phyloP scores from a whole-genome alignment of 2,329 filamentous ascomycete species.

The Fusarium avenaceum region DNA sequence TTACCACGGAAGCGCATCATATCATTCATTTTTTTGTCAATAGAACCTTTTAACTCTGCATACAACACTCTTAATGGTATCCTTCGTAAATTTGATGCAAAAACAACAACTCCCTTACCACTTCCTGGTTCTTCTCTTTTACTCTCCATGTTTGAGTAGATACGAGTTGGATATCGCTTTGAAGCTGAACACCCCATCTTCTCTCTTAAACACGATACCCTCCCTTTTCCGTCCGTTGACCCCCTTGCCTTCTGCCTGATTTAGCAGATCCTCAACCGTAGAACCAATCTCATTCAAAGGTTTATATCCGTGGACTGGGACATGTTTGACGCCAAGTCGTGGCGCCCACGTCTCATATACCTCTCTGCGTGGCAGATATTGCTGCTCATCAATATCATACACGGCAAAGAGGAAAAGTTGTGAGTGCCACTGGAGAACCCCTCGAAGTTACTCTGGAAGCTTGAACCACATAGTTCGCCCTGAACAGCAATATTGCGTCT shows the following conservation, averaged over 20 bases:
- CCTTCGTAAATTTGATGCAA: constrained; percentile 45
- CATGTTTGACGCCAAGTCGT: constrained; percentile 52
- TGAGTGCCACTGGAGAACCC: constrained; percentile 39
- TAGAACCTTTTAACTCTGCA: constrained; percentile 50
- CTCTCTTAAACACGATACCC: constrained; percentile 45
- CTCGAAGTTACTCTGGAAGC: constrained; percentile 44
- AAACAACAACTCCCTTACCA: not conserved
- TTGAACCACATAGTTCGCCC: constrained; percentile 46
- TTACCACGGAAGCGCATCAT: constrained; percentile 49
- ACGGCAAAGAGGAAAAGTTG: constrained; percentile 54
- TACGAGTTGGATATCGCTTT: constrained; percentile 49
- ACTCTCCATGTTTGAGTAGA: constrained; percentile 47
- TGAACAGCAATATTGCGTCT: constrained; percentile 43
- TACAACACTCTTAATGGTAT: constrained; percentile 43
- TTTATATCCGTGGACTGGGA: constrained; percentile 47
- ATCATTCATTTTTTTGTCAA: constrained; percentile 49
- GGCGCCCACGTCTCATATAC: constrained; percentile 48
- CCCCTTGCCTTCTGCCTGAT: constrained; percentile 41
- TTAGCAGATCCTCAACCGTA: constrained; percentile 34
- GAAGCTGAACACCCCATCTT: constrained; percentile 41
- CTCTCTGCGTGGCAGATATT: constrained; percentile 47
- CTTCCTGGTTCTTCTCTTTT: not conserved
- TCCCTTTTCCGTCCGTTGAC: constrained; percentile 45
- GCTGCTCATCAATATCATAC: constrained; percentile 51
- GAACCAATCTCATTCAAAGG: constrained; percentile 29